A percentile compares a stretch with the other conserved stretches of the same genome.
Evolutionary conservation across 2,329 filamentous ascomycete species (phyloP).

Genomic region (Trichoderma sp.): DNA sequence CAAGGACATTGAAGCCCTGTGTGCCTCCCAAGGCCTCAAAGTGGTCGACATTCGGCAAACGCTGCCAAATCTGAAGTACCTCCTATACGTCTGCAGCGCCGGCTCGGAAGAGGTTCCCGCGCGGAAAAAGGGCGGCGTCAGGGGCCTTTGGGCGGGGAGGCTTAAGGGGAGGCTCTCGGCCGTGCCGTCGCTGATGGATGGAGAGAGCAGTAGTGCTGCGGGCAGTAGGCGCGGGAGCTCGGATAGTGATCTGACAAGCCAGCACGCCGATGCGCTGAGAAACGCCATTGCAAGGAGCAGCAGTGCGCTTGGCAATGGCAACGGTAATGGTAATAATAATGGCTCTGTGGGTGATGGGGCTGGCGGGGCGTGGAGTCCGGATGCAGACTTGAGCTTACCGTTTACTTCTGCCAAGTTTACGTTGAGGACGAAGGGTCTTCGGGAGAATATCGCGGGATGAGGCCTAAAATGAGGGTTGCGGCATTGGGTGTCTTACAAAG

Average conservation of each 20-base stretch:
- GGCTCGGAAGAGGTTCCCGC: conserved; percentile 63
- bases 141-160: conserved; percentile 54
- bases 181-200: conserved; percentile 27
- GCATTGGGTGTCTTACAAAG: background rate
- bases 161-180: conserved; percentile 37
- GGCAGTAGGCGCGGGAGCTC: conserved; percentile 43
- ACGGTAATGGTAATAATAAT: conserved; percentile 17
- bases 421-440: conserved; percentile 53
- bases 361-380: conserved; percentile 14
- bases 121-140: conserved; percentile 58
- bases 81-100: conserved; percentile 84
- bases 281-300: conserved; percentile 32
- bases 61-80: conserved; percentile 87
- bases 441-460: conserved; percentile 40
- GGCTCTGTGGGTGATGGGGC: conserved; percentile 13
- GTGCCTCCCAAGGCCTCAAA: conserved; percentile 64
- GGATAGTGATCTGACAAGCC: conserved; percentile 41
- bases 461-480: background rate
- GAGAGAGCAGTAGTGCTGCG: conserved; percentile 37
- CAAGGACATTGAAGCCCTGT: conserved; percentile 79
- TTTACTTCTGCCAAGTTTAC: conserved; percentile 51
- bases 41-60: conserved; percentile 90
- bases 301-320: conserved; percentile 19
- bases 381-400: conserved; percentile 36
- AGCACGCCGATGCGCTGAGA: conserved; percentile 42